Conservation (phyloP, 768 basidiomycete species). For the Albatrellus ellisii region DNA sequence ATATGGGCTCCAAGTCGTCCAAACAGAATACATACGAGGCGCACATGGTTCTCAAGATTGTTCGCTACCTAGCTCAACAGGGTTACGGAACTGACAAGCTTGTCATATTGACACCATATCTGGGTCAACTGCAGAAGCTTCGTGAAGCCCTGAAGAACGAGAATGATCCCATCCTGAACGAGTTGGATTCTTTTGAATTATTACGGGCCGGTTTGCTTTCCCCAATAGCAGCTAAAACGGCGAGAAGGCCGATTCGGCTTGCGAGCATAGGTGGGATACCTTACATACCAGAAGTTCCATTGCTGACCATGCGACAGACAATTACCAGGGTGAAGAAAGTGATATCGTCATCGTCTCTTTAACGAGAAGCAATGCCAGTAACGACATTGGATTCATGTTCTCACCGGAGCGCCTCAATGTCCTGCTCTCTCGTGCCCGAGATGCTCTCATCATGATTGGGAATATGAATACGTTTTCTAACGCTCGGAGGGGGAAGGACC, state of each 20-base stretch:
- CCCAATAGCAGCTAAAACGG: constrained; percentile 23
- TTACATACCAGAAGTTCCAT: not conserved
- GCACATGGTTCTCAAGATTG: constrained; percentile 50
- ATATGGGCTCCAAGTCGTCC: constrained; percentile 34
- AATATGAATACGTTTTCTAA: constrained; percentile 43
- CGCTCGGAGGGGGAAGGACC: constrained; percentile 33
- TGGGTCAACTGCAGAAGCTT: constrained; percentile 46
- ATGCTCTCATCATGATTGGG: constrained; percentile 54
- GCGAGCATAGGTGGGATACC: constrained; percentile 45
- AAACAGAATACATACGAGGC: constrained; percentile 50
- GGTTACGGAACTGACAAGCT: constrained; percentile 51
- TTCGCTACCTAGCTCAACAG: constrained; percentile 53
- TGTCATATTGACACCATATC: constrained; percentile 56
- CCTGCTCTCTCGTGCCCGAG: constrained; percentile 51
- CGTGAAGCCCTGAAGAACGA: constrained; percentile 28
- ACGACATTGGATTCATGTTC: constrained; percentile 60
- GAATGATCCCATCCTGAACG: constrained; percentile 46
- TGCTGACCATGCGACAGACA: constrained; percentile 45
- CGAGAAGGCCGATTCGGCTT: constrained; percentile 36
- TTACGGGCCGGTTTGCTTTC: constrained; percentile 40
- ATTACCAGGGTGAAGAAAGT: constrained; percentile 67
- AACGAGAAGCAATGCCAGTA: constrained; percentile 39
- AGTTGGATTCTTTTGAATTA: constrained; percentile 47
- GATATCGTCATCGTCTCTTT: constrained; percentile 52
- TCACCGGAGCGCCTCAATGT: constrained; percentile 60